Conservation (phyloP, 768 basidiomycete genomes). For the Dacryopinax primogenitus region DNA sequence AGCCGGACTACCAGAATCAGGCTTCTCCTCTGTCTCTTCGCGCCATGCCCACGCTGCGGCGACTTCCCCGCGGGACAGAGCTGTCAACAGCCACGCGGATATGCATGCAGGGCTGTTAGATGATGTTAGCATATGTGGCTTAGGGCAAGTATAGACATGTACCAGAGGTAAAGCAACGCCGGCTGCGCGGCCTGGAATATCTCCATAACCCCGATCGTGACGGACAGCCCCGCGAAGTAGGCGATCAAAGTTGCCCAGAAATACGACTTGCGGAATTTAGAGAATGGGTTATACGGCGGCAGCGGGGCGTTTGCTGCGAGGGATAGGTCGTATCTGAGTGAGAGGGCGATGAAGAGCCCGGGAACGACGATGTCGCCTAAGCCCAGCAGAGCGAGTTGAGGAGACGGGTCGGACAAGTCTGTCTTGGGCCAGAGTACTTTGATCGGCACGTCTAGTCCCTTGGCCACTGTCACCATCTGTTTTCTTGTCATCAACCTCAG, state of each 20-base stretch:
- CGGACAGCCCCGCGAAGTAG: constrained; percentile 58
- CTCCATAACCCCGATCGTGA: constrained; percentile 82
- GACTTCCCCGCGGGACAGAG: constrained; percentile 1
- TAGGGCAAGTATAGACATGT: constrained; percentile 22
- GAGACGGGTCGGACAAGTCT: constrained; percentile 32
- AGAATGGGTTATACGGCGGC: constrained; percentile 22
- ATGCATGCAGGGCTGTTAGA: background rate
- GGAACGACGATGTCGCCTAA: constrained; percentile 73
- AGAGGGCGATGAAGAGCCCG: constrained; percentile 63
- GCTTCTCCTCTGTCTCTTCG: constrained; percentile 15
- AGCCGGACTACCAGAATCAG: background rate
- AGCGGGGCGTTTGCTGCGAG: constrained; percentile 25
- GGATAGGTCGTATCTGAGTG: constrained; percentile 69
- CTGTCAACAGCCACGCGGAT: constrained; percentile 7
- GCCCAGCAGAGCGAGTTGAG: constrained; percentile 80
- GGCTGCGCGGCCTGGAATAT: constrained; percentile 65
- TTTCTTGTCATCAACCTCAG: constrained; percentile 16
- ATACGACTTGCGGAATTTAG: constrained; percentile 52
- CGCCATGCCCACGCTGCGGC: constrained; percentile 7
- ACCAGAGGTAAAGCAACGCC: constrained; percentile 85
- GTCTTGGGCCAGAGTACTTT: constrained; percentile 83
- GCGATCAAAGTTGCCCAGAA: constrained; percentile 56
- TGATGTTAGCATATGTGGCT: constrained; percentile 16
- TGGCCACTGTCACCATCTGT: constrained; percentile 90
- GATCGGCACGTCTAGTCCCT: constrained; percentile 79